Percentiles rank a stretch among this genome's conserved stretches.
phyloP scores from a whole-genome alignment of 163 green algal genomes.

The Smithsoniella earleae region DNA sequence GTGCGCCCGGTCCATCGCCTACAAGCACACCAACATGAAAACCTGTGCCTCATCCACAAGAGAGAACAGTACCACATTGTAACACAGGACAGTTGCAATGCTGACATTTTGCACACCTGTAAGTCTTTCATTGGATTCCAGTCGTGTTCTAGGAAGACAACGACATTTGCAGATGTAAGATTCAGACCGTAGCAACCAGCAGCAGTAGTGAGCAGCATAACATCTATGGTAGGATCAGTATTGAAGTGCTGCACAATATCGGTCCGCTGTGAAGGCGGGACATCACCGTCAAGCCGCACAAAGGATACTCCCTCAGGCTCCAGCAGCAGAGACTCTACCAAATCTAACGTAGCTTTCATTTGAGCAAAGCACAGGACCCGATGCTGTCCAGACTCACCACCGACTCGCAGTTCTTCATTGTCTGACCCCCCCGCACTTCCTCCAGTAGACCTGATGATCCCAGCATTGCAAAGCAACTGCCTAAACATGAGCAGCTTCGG shows the following conservation, averaged over 20 bases:
- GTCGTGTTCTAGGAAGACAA: constrained; percentile 98
- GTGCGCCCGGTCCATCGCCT: constrained; percentile 98
- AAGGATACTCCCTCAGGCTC: constrained; percentile 59
- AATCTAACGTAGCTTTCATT: constrained; percentile 78
- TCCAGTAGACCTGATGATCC: constrained; percentile 44
- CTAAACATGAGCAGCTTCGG: constrained; percentile 86
- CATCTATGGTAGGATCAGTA: constrained; percentile 85
- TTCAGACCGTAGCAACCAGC: constrained; percentile 94
- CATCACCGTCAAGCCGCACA: constrained; percentile 78
- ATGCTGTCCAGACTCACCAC: constrained; percentile 43
- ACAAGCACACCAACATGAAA: constrained; percentile 33
- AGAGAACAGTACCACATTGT: no score
- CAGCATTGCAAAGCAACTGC: constrained; percentile 77
- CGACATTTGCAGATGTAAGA: constrained; percentile 91
- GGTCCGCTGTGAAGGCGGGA: constrained; percentile 66
- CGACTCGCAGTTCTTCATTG: not conserved
- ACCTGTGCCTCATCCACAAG: no score
- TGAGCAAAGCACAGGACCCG: constrained; percentile 94
- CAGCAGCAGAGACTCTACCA: constrained; percentile 81
- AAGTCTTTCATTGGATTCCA: constrained; percentile 98
- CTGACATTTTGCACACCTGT: constrained; percentile 46
- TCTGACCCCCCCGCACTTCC: constrained; percentile 27
- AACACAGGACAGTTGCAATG: not conserved
- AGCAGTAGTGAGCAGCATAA: constrained; percentile 84
- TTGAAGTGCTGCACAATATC: constrained; percentile 87